A percentile compares a stretch with the other conserved stretches of the same genome.
Conservation (phyloP, 2,329 filamentous ascomycete species). For the Didymellaceae sp. region DNA sequence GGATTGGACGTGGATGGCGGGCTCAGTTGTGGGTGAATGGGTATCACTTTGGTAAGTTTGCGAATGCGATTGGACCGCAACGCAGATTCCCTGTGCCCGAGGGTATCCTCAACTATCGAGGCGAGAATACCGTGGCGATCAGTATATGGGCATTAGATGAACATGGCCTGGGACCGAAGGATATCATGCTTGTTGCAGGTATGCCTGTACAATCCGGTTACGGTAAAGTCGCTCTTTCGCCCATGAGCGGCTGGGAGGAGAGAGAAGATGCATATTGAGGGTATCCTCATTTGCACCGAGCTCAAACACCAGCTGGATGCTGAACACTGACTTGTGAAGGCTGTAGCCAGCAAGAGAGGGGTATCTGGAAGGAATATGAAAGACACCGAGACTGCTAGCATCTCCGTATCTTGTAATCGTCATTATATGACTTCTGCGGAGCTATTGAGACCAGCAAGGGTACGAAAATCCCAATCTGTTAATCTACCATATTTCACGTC, state of each 20-base stretch:
- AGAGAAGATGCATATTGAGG: constrained; percentile 24
- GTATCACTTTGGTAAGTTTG: constrained; percentile 72
- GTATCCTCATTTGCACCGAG: too few species aligned
- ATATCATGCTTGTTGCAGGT: constrained; percentile 57
- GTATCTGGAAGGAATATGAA: too few species aligned
- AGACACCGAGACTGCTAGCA: too few species aligned
- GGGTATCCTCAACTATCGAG: constrained; percentile 72
- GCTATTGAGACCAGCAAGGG: too few species aligned
- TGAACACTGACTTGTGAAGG: too few species aligned
- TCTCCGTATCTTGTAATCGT: too few species aligned
- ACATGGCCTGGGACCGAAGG: constrained; percentile 63
- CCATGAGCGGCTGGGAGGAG: constrained; percentile 25
- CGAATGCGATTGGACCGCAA: constrained; percentile 75
- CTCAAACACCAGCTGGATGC: too few species aligned
- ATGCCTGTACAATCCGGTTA: constrained; percentile 50
- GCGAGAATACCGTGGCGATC: constrained; percentile 70
- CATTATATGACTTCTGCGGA: too few species aligned
- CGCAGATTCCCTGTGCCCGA: constrained; percentile 72
- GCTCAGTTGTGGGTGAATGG: constrained; percentile 74
- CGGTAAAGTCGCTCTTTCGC: constrained; percentile 19
- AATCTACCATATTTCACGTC: neutral
- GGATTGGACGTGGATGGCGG: constrained; percentile 54
- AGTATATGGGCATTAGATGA: constrained; percentile 70
- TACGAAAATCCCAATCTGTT: too few species aligned
- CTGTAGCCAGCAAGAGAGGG: too few species aligned